Evolutionary conservation across 257 asterid genomes (phyloP), one percentile per base, ranked within the genome.

Genomic region (Solanum piurae): DNA sequence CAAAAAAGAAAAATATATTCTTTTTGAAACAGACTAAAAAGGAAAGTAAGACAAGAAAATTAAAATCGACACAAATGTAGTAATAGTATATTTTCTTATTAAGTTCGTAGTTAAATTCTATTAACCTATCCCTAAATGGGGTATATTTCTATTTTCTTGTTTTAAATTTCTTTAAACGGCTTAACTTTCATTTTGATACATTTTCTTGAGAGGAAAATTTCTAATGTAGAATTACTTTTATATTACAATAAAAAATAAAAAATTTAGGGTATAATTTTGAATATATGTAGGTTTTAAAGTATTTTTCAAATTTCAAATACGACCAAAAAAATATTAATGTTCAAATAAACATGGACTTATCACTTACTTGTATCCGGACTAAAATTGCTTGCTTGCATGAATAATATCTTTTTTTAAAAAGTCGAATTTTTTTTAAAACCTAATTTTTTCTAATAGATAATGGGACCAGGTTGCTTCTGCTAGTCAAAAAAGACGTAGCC

Each of bases 1-100:
- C 31, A 11, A 62, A 9, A 9, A 23, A 58, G 9, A 2, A 62
- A 9, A 3, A 62, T 62, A 4, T 21, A 9, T 62, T 9, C 1
- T 9, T 23, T 62, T 62, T 4, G 0, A 62, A 62, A 62, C 0
- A 0, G 0, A 23, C 0, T 10, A n/a, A n/a, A 64, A 64, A 64
- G 18, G 0, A 62, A 62, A 62, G 6, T 62, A 4, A 9, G 14
- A 62, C 1, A 23, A 55, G 20, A 0, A 55, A 55, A 55, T 20
- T 55, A 4, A 52, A 52, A 52, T 1, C 0, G 7, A 5, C 2
- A 40, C 1, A 9, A 6, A 18, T 18, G n/a, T 55, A 52, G n/a
- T 55, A 18, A 55, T 55, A 13, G 9, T 13, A 29, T 5, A 25
- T 68, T 27, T 27, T 72, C 42, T 72, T 33, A 16, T 4, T 7